Base-by-base conservation (phyloP, 2,329 filamentous ascomycete genomes). In the Alternaria rosae region DNA sequence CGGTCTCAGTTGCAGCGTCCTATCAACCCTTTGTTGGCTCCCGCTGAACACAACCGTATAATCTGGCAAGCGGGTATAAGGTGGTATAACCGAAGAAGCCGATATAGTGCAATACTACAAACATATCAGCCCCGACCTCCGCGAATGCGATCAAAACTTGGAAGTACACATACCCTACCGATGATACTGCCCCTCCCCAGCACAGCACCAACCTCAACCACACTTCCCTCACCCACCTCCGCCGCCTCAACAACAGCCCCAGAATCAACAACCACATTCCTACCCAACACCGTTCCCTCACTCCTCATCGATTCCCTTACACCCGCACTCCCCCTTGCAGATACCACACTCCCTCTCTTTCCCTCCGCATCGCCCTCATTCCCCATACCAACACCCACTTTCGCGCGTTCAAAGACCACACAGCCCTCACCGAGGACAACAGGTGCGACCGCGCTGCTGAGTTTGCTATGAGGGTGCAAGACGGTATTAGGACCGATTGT, bases 391-490 rank as follows among this genome's bases (percentile, higher is more conserved):
- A 76, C 67, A n/a, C 79, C 79, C 3, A 85, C 73, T 21, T 77
- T 71, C 15, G 81, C 81, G 35, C 83, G 83, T 73, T 98, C 95
- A 69, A 91, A 88, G 44, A 98, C 85, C 47, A 97, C 91, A 71
- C 92, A 95, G 25, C 80, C 79, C 44, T 79, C 76, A 0, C 81
- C 82, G 8, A 85, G 73, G 17, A 76, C 76, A 1, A 85, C 80
- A 2, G 78, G 77, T n/a, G 80, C 81, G 17, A 77, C 57, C 1
- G 77, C 74, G 41, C 82, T 81, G 38, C 75, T 77, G 28, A 85
- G 75, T 53, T 74, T 89, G 15, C 90, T 88, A 51, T 94, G 92
- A 1, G 95, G 94, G 73, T 98, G 94, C n/a, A 99, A 82, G 7
- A 97, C 87, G 4, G 88, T 90, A 73, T 93, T 89, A 23, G 91